phyloP scores from a whole-genome alignment of 306 rosid genomes.

The Prosopis cineraria region DNA sequence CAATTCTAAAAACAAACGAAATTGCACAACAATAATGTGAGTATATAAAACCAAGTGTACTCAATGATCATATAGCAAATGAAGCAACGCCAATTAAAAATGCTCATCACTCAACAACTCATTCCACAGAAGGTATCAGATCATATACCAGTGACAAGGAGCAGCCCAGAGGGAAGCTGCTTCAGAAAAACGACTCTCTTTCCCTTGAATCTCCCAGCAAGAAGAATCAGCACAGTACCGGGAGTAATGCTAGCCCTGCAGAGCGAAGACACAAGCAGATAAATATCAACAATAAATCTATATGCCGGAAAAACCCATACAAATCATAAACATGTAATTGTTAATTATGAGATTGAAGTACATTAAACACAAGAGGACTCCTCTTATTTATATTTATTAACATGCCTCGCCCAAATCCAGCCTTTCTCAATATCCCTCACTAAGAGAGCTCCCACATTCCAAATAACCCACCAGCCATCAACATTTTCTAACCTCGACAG shows the following conservation, averaged over 20 bases:
- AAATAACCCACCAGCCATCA: background rate
- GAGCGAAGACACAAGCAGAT: conserved; percentile 6
- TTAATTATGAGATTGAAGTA: too few species aligned
- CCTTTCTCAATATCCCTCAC: background rate
- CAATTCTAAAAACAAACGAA: background rate
- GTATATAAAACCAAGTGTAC: background rate
- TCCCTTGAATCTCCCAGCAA: conserved; percentile 78
- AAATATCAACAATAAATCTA: background rate
- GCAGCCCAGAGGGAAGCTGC: conserved; percentile 77
- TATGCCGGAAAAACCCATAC: background rate
- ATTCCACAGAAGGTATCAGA: background rate
- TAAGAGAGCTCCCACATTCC: background rate
- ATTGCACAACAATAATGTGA: background rate
- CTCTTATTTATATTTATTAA: too few species aligned
- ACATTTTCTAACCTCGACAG: background rate
- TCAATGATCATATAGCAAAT: background rate
- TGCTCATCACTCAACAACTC: background rate
- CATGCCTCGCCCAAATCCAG: background rate
- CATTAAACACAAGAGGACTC: too few species aligned
- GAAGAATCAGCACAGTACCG: conserved; percentile 65
- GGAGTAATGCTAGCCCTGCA: conserved; percentile 68
- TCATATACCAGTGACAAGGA: conserved; percentile 65
- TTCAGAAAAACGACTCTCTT: conserved; percentile 72
- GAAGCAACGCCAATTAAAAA: background rate
- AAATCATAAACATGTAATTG: background rate